Conservation (phyloP, 2,329 filamentous ascomycete genomes). For the Neurospora crassa region DNA sequence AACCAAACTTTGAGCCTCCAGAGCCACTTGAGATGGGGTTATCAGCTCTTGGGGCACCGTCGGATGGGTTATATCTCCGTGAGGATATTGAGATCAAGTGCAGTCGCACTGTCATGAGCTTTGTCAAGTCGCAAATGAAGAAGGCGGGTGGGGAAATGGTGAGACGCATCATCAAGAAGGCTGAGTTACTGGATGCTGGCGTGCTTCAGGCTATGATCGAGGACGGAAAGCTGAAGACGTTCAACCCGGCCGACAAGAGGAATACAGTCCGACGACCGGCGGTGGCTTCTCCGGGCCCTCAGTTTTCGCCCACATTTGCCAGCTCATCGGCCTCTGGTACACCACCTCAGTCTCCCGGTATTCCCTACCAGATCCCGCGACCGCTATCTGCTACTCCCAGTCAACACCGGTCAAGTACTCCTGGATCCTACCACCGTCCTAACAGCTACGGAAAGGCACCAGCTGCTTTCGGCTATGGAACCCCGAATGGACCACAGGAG, state of each 20-base stretch:
- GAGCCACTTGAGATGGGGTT: slow-evolving; percentile 53
- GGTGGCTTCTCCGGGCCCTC: slow-evolving; percentile 14
- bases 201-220: slow-evolving; percentile 49
- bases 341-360: slow-evolving; percentile 22
- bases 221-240: slow-evolving; percentile 19
- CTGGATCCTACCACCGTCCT: slow-evolving; percentile 19
- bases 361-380: slow-evolving; percentile 32
- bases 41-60: slow-evolving; percentile 46
- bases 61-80: slow-evolving; percentile 56
- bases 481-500: slow-evolving; percentile 23
- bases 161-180: slow-evolving; percentile 59
- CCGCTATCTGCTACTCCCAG: slow-evolving; percentile 21
- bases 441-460: slow-evolving; percentile 7
- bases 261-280: slow-evolving; percentile 17
- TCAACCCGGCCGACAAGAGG: slow-evolving; percentile 40
- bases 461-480: slow-evolving; percentile 19
- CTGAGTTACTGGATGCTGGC: slow-evolving; percentile 57
- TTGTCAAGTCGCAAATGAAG: slow-evolving; percentile 59
- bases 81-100: slow-evolving; percentile 64
- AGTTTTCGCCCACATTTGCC: slow-evolving; percentile 18
- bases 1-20: slow-evolving; percentile 53
- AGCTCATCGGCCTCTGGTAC: slow-evolving; percentile 20
- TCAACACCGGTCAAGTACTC: slow-evolving; percentile 24
- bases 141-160: slow-evolving; percentile 60
- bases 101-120: slow-evolving; percentile 54